Evolutionary conservation across 495 filamentous ascomycete species (phyloP).

Genomic region (Aspergillus sparsus): DNA sequence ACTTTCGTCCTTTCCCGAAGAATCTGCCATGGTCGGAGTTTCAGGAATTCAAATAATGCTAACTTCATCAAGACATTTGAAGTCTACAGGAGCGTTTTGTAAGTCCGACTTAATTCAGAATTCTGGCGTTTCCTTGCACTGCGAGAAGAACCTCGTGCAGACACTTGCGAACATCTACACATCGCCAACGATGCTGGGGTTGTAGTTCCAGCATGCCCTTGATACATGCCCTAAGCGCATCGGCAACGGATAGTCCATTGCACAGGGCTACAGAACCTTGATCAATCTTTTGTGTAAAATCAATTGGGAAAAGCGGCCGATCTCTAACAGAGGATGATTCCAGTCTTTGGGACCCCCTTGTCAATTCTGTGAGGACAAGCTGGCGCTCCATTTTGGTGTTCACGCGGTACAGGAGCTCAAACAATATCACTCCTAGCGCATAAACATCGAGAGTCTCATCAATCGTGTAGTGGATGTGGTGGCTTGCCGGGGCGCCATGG

Average conservation of each 20-base stretch:
- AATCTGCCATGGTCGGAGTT: no score
- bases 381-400: conserved; percentile 58
- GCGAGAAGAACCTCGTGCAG: conserved; percentile 21
- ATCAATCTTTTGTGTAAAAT: conserved; percentile 44
- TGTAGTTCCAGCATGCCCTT: conserved; percentile 49
- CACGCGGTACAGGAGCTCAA: conserved; percentile 53
- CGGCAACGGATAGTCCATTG: conserved; percentile 35
- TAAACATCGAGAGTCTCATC: conserved; percentile 58
- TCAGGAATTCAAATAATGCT: no score
- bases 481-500: background rate
- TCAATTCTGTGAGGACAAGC: conserved; percentile 47
- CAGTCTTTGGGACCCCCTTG: conserved; percentile 29
- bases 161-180: conserved; percentile 33
- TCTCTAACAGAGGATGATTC: background rate
- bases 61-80: no score
- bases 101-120: background rate
- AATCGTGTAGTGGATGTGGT: conserved; percentile 30
- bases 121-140: conserved; percentile 2
- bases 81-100: background rate
- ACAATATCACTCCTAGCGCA: conserved; percentile 55
- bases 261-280: conserved; percentile 32
- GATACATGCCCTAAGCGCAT: conserved; percentile 44
- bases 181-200: conserved; percentile 44
- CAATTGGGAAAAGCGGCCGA: conserved; percentile 32
- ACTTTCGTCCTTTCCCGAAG: no score